These are phyloP conservation scores for Narthecium ossifragum DNA, from an alignment of 106 monocot species.

Conservation along the genomic window DNA sequence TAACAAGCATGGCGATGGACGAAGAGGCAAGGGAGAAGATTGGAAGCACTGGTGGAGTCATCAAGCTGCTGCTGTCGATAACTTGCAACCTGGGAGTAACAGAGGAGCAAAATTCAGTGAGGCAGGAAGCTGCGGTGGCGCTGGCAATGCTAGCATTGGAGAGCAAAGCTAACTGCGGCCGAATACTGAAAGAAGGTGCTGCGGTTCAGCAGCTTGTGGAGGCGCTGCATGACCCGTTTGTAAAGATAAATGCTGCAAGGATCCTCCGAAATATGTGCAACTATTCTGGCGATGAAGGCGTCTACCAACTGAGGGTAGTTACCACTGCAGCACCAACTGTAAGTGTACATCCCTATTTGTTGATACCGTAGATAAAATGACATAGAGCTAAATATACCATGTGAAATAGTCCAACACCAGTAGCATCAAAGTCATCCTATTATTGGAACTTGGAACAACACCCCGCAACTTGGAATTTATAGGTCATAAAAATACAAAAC, in stretches of 20 bases:
- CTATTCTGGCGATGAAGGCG: slow-evolving; percentile 3
- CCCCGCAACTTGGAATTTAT: background rate
- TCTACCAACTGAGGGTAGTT: slow-evolving; percentile 6
- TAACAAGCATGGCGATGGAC: slow-evolving; percentile 55
- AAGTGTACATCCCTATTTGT: background rate
- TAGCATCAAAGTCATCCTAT: background rate
- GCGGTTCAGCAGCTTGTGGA: slow-evolving; percentile 10
- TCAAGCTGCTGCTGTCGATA: slow-evolving; percentile 33
- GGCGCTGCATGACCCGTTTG: slow-evolving; percentile 10
- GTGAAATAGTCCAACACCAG: background rate
- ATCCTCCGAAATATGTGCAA: slow-evolving; percentile 27
- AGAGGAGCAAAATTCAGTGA: slow-evolving; percentile 18
- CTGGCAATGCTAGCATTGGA: slow-evolving; percentile 26
- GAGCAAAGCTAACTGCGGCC: slow-evolving; percentile 12
- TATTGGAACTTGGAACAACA: background rate
- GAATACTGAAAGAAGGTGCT: slow-evolving; percentile 5
- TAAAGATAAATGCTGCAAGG: slow-evolving; percentile 8
- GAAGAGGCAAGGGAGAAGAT: slow-evolving; percentile 46
- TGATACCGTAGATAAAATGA: background rate
- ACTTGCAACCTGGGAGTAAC: slow-evolving; percentile 17
- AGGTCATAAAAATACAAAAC: no score
- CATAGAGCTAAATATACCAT: background rate
- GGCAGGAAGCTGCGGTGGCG: slow-evolving; percentile 41
- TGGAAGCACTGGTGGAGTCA: slow-evolving; percentile 43
- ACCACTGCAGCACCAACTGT: slow-evolving; percentile 24